Percentiles rank a stretch among this genome's conserved stretches.
These are phyloP conservation scores for Zasmidium angulare DNA, from an alignment of 2,329 filamentous ascomycete genomes.

Conservation along the genomic window DNA sequence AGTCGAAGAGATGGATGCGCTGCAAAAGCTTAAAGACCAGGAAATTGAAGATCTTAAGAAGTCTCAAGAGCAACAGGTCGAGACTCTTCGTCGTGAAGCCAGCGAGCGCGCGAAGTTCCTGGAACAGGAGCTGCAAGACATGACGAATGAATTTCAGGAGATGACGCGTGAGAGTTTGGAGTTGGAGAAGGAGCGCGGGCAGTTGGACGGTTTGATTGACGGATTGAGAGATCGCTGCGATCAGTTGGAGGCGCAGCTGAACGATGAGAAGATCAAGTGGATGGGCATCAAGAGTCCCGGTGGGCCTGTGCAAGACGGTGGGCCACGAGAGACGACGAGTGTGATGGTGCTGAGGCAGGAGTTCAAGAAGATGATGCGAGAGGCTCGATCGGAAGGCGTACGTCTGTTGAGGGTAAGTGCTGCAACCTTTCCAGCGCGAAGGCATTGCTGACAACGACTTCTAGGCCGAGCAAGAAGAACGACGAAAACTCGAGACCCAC, in stretches of 20 bases:
- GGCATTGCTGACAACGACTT: constrained; percentile 16
- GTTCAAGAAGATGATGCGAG: constrained; percentile 80
- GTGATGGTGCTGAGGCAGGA: constrained; percentile 70
- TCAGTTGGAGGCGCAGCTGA: constrained; percentile 61
- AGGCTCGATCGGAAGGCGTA: constrained; percentile 65
- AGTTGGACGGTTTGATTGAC: constrained; percentile 64
- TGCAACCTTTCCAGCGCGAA: constrained; percentile 5
- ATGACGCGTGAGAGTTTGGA: constrained; percentile 70
- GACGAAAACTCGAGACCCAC: constrained; percentile 64
- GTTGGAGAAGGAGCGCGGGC: constrained; percentile 68
- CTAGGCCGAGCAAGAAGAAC: constrained; percentile 71
- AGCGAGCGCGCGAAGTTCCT: constrained; percentile 45
- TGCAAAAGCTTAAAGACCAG: constrained; percentile 43
- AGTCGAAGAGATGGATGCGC: constrained; percentile 45
- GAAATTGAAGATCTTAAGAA: constrained; percentile 48
- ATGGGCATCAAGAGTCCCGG: constrained; percentile 60
- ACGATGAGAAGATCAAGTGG: constrained; percentile 67
- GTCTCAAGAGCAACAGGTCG: constrained; percentile 45
- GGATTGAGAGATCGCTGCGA: constrained; percentile 64
- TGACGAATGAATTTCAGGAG: constrained; percentile 67
- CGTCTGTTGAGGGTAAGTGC: constrained; percentile 63
- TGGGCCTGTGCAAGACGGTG: constrained; percentile 23
- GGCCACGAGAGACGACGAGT: constrained; percentile 58
- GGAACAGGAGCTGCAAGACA: constrained; percentile 65
- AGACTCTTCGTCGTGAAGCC: constrained; percentile 32